phyloP scores from a whole-genome alignment of 2,329 filamentous ascomycete genomes.

The Aureobasidium sp. region DNA sequence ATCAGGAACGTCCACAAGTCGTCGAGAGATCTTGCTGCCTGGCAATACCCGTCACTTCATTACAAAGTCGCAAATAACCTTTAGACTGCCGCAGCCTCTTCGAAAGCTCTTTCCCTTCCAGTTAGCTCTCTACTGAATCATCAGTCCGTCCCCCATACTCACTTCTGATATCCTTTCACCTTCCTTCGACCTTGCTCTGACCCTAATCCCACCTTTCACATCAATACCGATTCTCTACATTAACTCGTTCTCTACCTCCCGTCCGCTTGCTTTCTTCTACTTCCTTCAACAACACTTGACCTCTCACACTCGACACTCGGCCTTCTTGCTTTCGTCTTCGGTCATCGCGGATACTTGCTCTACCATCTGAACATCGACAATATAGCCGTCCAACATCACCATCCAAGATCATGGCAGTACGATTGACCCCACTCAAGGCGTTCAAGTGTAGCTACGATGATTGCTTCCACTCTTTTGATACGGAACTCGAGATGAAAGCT shows the following conservation, averaged over 20 bases:
- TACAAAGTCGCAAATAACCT: background rate
- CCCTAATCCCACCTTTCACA: background rate
- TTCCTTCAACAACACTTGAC: background rate
- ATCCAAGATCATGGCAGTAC: constrained; percentile 19
- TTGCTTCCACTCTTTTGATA: constrained; percentile 41
- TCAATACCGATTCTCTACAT: background rate
- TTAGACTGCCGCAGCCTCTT: background rate
- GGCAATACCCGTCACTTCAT: background rate
- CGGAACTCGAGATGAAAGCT: constrained; percentile 37
- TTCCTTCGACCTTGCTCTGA: background rate
- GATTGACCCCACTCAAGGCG: constrained; percentile 20
- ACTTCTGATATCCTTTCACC: background rate
- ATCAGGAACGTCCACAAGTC: background rate
- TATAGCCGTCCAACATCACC: background rate
- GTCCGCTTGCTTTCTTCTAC: too few species aligned
- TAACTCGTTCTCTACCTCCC: background rate
- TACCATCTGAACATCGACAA: background rate
- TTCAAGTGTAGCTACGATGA: constrained; percentile 36
- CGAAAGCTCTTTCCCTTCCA: background rate
- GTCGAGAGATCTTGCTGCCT: background rate
- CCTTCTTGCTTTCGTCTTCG: background rate
- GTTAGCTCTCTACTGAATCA: too few species aligned
- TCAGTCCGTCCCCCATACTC: too few species aligned
- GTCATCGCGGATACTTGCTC: too few species aligned
- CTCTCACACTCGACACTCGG: background rate